Evolutionary conservation across 495 filamentous ascomycete species (phyloP), one percentile per base, ranked within the genome.

Genomic region (Daldinia concentrica): DNA sequence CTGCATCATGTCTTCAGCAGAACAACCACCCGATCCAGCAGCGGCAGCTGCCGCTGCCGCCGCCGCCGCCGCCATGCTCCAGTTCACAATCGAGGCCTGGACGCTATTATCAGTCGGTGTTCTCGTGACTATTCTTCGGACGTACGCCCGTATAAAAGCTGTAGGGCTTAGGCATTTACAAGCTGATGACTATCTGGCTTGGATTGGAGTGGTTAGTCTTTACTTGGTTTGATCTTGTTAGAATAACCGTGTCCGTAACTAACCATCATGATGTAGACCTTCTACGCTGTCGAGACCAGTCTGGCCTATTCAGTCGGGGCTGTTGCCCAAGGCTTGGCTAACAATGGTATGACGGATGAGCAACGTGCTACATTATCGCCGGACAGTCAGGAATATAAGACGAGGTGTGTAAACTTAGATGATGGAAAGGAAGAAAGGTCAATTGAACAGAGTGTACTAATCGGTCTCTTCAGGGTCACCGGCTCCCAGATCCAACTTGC

Each of bases 271-370:
- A 17, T 17, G 34, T 58, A 82, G 79, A 39, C 77, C 17, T 64
- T 82, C 34, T 84, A 84, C 59, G 69, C 77, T 4, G 65, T 76
- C 9, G 78, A 82, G 73, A 75, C 78, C 0, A 73, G 74, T 26
- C 70, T 82, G 11, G 80, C 79, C 1, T 82, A 81, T 29, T 72
- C 72, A 6, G 78, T 81, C 29, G 82, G 78, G 22, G 71, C 76
- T 59, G 80, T 81, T 66, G 88, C 82, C 55, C 74, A 80, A 19
- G 88, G 88, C 1, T 80, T 90, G 30, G 87, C 87, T 30, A 90
- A 90, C 73, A 90, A 88, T 74, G 70, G 83, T 68, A 89, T 90
- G 86, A 87, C 87, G 4, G 82, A 85, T 39, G 82, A 81, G 19
- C 70, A 87, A 61, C 81, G 88, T 22, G 72, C 65, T 7, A 60